Percentiles rank a stretch among this genome's conserved stretches.
Evolutionary conservation across 2,329 filamentous ascomycete genomes (phyloP).

Genomic region (Setomelanomma holmii): DNA sequence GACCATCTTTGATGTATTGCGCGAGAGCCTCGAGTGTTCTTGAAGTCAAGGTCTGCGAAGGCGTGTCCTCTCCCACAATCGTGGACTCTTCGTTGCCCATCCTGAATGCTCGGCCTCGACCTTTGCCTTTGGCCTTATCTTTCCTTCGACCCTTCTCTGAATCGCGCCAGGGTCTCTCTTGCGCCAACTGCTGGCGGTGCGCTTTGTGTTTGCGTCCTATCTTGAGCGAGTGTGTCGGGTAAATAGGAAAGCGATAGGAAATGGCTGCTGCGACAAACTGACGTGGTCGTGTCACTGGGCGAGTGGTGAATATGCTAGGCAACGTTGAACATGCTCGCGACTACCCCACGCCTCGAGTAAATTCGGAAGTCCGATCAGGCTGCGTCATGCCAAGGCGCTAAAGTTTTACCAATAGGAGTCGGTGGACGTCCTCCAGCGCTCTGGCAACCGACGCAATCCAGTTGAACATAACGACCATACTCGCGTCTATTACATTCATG

Average conservation of each 20-base stretch:
- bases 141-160: constrained; percentile 37
- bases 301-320: background rate
- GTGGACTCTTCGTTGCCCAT: constrained; percentile 90
- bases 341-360: background rate
- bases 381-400: background rate
- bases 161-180: constrained; percentile 41
- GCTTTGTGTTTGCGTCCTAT: constrained; percentile 61
- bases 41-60: constrained; percentile 69
- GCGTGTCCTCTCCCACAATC: constrained; percentile 70
- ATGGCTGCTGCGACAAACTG: background rate
- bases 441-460: no score
- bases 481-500: no score
- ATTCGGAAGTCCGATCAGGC: background rate
- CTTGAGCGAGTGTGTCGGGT: constrained; percentile 40
- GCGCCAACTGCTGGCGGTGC: constrained; percentile 48
- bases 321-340: background rate
- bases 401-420: background rate
- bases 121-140: constrained; percentile 33
- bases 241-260: background rate
- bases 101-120: constrained; percentile 49
- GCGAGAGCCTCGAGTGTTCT: constrained; percentile 78
- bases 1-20: constrained; percentile 76
- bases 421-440: no score
- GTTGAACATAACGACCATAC: no score
- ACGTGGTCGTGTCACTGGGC: constrained; percentile 5